These are phyloP conservation scores for Massospora cicadina DNA, from an alignment of 371 early-diverging fungal species.

Conservation along the genomic window DNA sequence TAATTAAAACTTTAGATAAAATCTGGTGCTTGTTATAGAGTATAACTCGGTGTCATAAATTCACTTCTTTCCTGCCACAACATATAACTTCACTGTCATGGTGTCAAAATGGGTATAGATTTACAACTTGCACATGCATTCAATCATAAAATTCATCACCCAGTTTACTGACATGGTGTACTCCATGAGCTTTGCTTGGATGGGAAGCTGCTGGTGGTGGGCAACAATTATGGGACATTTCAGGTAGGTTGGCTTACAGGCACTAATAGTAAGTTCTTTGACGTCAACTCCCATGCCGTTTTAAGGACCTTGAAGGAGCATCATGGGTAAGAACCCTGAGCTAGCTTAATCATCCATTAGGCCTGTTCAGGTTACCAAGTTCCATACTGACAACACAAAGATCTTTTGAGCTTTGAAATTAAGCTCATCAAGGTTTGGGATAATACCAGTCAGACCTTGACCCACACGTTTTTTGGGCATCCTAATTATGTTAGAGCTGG, in stretches of 20 bases:
- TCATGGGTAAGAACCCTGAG: slow-evolving; percentile 31
- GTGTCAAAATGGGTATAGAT: slow-evolving; percentile 79
- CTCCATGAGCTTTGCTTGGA: slow-evolving; percentile 64
- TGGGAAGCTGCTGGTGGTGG: slow-evolving; percentile 80
- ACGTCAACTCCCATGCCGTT: slow-evolving; percentile 60
- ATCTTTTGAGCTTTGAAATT: slow-evolving; percentile 82
- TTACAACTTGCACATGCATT: slow-evolving; percentile 59
- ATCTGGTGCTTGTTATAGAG: slow-evolving; percentile 72
- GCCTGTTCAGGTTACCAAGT: slow-evolving; percentile 68
- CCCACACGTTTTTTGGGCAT: slow-evolving; percentile 62
- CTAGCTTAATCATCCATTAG: slow-evolving; percentile 17
- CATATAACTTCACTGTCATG: slow-evolving; percentile 77
- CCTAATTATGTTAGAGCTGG: slow-evolving; percentile 75
- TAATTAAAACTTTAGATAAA: slow-evolving; percentile 19
- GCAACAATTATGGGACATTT: slow-evolving; percentile 75
- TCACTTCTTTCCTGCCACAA: slow-evolving; percentile 63
- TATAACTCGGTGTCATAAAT: slow-evolving; percentile 65
- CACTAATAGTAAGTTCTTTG: slow-evolving; percentile 27
- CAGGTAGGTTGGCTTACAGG: slow-evolving; percentile 24
- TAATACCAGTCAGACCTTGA: slow-evolving; percentile 58
- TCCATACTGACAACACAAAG: slow-evolving; percentile 56
- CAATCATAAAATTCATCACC: slow-evolving; percentile 67
- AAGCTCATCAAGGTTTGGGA: slow-evolving; percentile 83
- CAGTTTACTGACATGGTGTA: slow-evolving; percentile 79
- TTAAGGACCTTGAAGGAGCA: slow-evolving; percentile 74